Evolutionary conservation across 306 rosid genomes (phyloP), one percentile per base, ranked within the genome.

Genomic region (Hippophae tibetana): DNA sequence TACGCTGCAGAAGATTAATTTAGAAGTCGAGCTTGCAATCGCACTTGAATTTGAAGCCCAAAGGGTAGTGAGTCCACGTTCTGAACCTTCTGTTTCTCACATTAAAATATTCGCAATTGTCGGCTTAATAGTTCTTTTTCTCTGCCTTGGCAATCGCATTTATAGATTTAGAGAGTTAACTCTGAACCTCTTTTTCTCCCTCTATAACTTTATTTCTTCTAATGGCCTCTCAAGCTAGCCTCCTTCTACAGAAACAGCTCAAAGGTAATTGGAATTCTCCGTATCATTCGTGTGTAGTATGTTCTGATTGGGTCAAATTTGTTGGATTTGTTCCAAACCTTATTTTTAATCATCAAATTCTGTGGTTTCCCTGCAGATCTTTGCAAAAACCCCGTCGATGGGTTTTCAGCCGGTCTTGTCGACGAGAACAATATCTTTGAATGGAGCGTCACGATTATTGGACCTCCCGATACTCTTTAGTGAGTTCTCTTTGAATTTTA

Each of bases 401-500:
- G 98, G 1, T 92, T 92, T 76, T 92, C 98, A 8, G 98, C 98
- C 5, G 98, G 98, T 68, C 84, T 92, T 59, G 93, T 92, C 1
- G 96, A 87, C 13, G 98, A 92, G 71, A 81, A 4, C 65, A 87
- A 87, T 79, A 85, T 92, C 58, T 92, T 92, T 58, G 98, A 92
- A 69, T 92, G 98, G 98, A 92, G 98, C 76, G 98, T 92, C 50
- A 92, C 98, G 47, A 67, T 92, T 74, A 92, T 92, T 77, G 98
- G 98, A 48, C 98, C 98, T 8, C 98, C 98, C 6, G 98, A 92
- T 81, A 92, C 98, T 69, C 98, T 87, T 3, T 92, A 92, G 98
- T 92, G 82, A 60, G 86, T 64, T 0, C 7, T 48, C 43, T 42
- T 13, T 6, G 44, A 23, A 49, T 58, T 41, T 7, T 52, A 10